Evolutionary conservation across 306 rosid species (phyloP).

Genomic region (Herpetospermum pedunculosum): DNA sequence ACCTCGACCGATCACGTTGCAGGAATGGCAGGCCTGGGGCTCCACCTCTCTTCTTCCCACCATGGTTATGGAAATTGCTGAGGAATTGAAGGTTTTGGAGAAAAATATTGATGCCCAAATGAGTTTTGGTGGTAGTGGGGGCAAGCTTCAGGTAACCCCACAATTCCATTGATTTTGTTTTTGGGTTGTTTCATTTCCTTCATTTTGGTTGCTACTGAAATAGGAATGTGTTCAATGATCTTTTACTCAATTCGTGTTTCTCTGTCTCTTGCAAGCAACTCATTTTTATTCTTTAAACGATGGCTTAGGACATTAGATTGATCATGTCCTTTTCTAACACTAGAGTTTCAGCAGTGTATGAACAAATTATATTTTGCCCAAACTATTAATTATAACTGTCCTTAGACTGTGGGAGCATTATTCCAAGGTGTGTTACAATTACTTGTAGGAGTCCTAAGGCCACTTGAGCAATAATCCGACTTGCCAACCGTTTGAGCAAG

Average conservation of each 20-base stretch:
- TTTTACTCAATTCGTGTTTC: neutral
- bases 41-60: constrained; percentile 56
- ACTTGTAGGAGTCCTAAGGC: neutral
- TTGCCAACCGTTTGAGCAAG: neutral
- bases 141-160: constrained; percentile 50
- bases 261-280: neutral
- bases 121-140: constrained; percentile 78
- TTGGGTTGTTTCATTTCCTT: neutral
- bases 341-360: neutral
- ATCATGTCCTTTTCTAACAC: neutral
- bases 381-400: neutral
- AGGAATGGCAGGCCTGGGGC: constrained; percentile 95
- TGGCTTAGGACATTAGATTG: neutral
- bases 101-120: constrained; percentile 36
- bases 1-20: constrained; percentile 33
- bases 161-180: neutral
- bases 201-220: neutral
- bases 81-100: constrained; percentile 59
- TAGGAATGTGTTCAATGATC: neutral
- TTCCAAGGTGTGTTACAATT: neutral
- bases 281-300: no score
- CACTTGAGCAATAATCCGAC: neutral
- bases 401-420: neutral
- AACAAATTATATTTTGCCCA: neutral
- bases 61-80: constrained; percentile 42